These are phyloP conservation scores for Pythium vanterpoolii DNA, from an alignment of 352 stramenopile genomes.

Conservation along the genomic window DNA sequence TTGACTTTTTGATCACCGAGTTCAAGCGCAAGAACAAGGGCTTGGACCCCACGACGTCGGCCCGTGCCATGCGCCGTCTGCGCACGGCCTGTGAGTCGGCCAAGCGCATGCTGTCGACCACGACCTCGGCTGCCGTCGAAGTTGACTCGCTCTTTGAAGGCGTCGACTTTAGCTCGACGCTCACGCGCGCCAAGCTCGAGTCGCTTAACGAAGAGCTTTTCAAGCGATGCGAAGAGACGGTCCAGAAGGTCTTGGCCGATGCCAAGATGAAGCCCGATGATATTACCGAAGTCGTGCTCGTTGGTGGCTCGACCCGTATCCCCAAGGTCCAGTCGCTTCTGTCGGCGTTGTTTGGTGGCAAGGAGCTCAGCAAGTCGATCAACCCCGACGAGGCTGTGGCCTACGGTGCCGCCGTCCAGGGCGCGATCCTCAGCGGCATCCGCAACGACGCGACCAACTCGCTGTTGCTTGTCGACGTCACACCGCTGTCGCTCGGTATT, in stretches of 20 bases:
- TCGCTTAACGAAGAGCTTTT: constrained; percentile 94
- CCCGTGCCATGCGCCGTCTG: constrained; percentile 94
- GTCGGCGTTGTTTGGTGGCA: constrained; percentile 54
- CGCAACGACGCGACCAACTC: constrained; percentile 77
- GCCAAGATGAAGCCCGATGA: constrained; percentile 87
- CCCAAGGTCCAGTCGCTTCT: constrained; percentile 54
- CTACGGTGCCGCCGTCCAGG: constrained; percentile 74
- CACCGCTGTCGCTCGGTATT: constrained; percentile 80
- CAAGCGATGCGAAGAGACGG: constrained; percentile 89
- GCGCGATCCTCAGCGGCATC: constrained; percentile 63
- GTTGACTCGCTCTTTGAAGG: constrained; percentile 94
- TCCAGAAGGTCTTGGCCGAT: constrained; percentile 90
- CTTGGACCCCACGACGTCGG: constrained; percentile 90
- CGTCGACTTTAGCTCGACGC: constrained; percentile 91
- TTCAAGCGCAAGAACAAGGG: constrained; percentile 94
- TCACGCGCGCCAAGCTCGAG: constrained; percentile 95
- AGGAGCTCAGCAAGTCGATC: constrained; percentile 70
- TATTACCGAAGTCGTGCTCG: constrained; percentile 88
- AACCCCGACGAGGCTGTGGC: constrained; percentile 82
- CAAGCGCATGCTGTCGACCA: constrained; percentile 94
- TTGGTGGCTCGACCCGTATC: constrained; percentile 63
- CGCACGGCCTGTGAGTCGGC: constrained; percentile 96
- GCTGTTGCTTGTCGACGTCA: constrained; percentile 89
- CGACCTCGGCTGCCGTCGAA: constrained; percentile 92
- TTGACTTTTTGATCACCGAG: constrained; percentile 90